Conservation (phyloP, 1,284 basidiomycete species). For the Austroboletus niveus region DNA sequence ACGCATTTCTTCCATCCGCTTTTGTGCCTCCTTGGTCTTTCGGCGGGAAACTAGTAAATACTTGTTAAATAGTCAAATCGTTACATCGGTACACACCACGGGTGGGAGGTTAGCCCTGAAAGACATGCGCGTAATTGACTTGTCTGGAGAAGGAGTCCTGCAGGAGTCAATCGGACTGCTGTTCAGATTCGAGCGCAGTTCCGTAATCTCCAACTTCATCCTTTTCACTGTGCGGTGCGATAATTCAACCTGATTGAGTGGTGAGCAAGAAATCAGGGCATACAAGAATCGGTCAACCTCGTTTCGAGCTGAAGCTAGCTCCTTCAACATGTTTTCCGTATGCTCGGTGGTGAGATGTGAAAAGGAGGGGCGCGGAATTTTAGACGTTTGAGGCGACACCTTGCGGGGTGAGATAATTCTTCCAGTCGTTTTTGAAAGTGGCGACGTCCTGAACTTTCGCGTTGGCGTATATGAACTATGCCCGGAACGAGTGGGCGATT, state of each 20-base stretch:
- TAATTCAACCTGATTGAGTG: slow-evolving; percentile 53
- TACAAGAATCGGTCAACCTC: slow-evolving; percentile 45
- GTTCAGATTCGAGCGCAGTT: slow-evolving; percentile 31
- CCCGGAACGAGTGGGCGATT: slow-evolving; percentile 51
- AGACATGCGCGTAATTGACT: slow-evolving; percentile 43
- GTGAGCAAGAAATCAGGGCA: slow-evolving; percentile 2
- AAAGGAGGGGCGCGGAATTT: slow-evolving; percentile 17
- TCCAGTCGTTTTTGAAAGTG: slow-evolving; percentile 43
- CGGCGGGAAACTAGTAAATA: slow-evolving; percentile 9
- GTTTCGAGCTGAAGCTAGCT: slow-evolving; percentile 58
- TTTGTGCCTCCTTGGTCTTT: slow-evolving; percentile 73
- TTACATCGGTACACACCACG: slow-evolving; percentile 37
- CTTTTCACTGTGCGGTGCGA: slow-evolving; percentile 67
- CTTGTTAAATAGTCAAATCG: slow-evolving; percentile 2
- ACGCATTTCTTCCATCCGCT: slow-evolving; percentile 76
- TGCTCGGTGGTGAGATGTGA: slow-evolving; percentile 32
- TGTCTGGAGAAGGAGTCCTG: slow-evolving; percentile 55
- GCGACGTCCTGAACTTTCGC: slow-evolving; percentile 49
- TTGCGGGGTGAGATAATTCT: slow-evolving; percentile 51
- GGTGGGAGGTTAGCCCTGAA: slow-evolving; percentile 38
- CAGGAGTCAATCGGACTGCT: slow-evolving; percentile 34
- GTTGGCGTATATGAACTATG: slow-evolving; percentile 41
- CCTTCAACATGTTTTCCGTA: slow-evolving; percentile 44
- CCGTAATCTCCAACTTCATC: slow-evolving; percentile 61
- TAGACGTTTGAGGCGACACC: slow-evolving; percentile 51